Evolutionary conservation across 2,329 filamentous ascomycete genomes (phyloP), one percentile per base, ranked within the genome.

Genomic region (Penicillium crustosum): DNA sequence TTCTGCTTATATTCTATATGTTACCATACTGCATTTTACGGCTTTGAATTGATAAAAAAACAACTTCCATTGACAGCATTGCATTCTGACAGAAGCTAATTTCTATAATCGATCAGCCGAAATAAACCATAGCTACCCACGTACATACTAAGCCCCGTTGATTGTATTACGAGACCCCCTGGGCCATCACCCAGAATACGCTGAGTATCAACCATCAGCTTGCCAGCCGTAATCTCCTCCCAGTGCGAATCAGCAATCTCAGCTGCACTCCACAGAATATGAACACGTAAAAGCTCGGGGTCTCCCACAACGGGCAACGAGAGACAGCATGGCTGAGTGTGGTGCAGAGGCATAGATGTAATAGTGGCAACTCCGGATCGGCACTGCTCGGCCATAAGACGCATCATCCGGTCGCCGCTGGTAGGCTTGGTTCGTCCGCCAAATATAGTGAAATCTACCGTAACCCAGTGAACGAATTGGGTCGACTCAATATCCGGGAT

Each of bases 361-460:
- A 55, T 50, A 29, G 27, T 43, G 7, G 45, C 53, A 6, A 36
- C 45, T 17, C 45, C 45, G 4, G 53, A 36, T 13, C 53, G 45
- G 21, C 45, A 50, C 21, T 50, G 45, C 21, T 55, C 45, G 21
- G 45, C 53, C 45, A 55, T 50, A 13, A 55, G 45, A n/a, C 45
- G 45, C 53, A 55, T 50, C 27, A 55, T 41, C 6, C 36, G 25
- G 25, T 50, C 38, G 8, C 45, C 38, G 27, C 45, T 42, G 4
- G 8, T 19, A 2, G 38, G 33, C 33, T 17, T 29, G 17, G 31
- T 21, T 23, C 45, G 21, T 33, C 35, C 45, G 21, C 29, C 29
- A 19, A 43, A 36, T 13, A 4, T 19, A 10, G 17, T 33, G 36
- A 55, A 55, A 13, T 55, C 36, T 21, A 55, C 53, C 5, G 35